A percentile compares a stretch with the other conserved stretches of the same genome.
These are phyloP conservation scores for Bromus sterilis DNA, from an alignment of 176 grass and related monocot species.

Conservation along the genomic window DNA sequence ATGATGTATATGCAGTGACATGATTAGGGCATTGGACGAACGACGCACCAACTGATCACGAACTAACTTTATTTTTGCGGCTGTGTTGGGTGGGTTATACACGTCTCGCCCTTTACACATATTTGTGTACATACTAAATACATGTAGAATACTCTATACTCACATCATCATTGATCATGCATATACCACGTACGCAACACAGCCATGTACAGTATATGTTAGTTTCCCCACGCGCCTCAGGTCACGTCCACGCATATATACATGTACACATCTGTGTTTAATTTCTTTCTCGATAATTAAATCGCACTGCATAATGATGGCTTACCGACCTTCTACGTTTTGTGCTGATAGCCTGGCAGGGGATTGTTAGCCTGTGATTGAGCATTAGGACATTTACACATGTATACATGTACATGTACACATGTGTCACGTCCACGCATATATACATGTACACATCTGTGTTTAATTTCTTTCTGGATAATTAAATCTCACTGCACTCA, in stretches of 20 bases:
- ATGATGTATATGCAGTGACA: neutral
- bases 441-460: no score
- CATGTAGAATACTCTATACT: neutral
- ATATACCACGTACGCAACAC: neutral
- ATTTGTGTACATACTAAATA: neutral
- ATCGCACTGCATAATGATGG: neutral
- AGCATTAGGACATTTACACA: neutral
- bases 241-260: no score
- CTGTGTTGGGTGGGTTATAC: neutral
- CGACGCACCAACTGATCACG: neutral
- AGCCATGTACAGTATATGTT: no score
- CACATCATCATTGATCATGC: neutral
- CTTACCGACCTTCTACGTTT: neutral
- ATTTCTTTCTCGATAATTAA: neutral
- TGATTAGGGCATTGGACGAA: no score
- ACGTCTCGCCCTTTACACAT: neutral
- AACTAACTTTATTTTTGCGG: neutral
- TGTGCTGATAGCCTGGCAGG: neutral
- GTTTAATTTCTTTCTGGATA: neutral
- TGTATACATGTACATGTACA: no score
- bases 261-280: neutral
- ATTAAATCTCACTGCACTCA: neutral
- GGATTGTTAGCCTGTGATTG: neutral
- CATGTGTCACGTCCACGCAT: no score
- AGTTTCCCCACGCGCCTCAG: no score